Evolutionary conservation across 305 asterid genomes (phyloP).

Genomic region (Euphrasia arctica): DNA sequence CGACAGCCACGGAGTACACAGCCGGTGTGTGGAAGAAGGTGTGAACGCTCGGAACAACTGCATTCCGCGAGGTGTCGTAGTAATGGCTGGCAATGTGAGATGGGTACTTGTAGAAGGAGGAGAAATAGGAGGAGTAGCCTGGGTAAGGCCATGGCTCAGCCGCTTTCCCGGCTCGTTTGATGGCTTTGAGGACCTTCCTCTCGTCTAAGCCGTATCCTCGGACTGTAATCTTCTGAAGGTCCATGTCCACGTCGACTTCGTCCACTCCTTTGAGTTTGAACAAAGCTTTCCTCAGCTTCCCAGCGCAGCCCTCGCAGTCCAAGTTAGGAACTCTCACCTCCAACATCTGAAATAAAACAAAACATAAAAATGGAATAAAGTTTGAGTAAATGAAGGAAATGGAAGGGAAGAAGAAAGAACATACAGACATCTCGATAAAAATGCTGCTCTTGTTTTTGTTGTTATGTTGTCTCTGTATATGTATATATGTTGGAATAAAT

Average conservation of each 20-base stretch:
- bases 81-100: slow-evolving; percentile 64
- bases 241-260: slow-evolving; percentile 89
- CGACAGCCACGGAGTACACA: slow-evolving; percentile 70
- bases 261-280: slow-evolving; percentile 82
- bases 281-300: slow-evolving; percentile 54
- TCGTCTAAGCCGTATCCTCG: slow-evolving; percentile 70
- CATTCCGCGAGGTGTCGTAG: slow-evolving; percentile 65
- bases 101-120: slow-evolving; percentile 83
- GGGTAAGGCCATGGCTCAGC: slow-evolving; percentile 99
- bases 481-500: not conserved
- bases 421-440: slow-evolving; percentile 51
- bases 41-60: slow-evolving; percentile 52
- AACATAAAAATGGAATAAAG: not conserved
- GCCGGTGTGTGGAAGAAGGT: slow-evolving; percentile 93
- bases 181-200: slow-evolving; percentile 66
- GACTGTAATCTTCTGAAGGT: slow-evolving; percentile 65
- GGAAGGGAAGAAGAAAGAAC: slow-evolving; percentile 22
- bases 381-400: not conserved
- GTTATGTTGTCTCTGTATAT: slow-evolving; percentile 9
- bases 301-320: slow-evolving; percentile 79
- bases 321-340: slow-evolving; percentile 78
- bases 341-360: slow-evolving; percentile 40
- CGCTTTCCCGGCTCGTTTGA: slow-evolving; percentile 83
- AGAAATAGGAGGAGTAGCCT: slow-evolving; percentile 54
- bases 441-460: not conserved